Conservation (phyloP, 2,329 filamentous ascomycete genomes). For the Penicillium sp. region DNA sequence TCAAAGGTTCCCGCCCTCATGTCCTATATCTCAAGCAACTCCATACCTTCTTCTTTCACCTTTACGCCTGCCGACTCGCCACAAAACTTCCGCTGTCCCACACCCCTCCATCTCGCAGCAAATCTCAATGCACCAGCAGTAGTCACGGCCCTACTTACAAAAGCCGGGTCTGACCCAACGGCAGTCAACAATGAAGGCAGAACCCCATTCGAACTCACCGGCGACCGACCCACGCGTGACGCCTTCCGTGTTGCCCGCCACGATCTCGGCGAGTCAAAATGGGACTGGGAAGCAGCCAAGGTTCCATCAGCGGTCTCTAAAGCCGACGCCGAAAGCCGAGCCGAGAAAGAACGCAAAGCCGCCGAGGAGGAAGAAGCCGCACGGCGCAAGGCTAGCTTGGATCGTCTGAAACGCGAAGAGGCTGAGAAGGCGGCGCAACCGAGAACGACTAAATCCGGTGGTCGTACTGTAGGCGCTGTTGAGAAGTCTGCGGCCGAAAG, state of each 20-base stretch:
- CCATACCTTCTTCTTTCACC: conserved; percentile 65
- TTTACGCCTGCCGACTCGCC: conserved; percentile 68
- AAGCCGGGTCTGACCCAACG: conserved; percentile 72
- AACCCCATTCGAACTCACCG: conserved; percentile 80
- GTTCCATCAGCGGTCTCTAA: conserved; percentile 70
- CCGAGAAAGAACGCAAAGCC: conserved; percentile 67
- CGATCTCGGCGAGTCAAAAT: conserved; percentile 72
- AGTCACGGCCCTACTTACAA: conserved; percentile 71
- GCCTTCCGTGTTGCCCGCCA: conserved; percentile 85
- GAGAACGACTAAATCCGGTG: conserved; percentile 51
- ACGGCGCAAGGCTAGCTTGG: conserved; percentile 70
- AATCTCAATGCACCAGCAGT: conserved; percentile 74
- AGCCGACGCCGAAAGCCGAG: conserved; percentile 67
- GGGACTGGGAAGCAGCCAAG: conserved; percentile 73
- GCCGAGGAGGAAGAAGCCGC: conserved; percentile 66
- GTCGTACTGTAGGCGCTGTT: conserved; percentile 56
- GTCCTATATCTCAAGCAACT: conserved; percentile 77
- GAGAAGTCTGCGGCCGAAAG: conserved; percentile 75
- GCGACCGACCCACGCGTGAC: conserved; percentile 80
- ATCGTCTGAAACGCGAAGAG: conserved; percentile 66
- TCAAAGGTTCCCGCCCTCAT: conserved; percentile 86
- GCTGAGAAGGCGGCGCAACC: conserved; percentile 38
- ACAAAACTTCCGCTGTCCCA: conserved; percentile 75
- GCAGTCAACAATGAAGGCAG: conserved; percentile 71
- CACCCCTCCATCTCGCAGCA: conserved; percentile 80